These are phyloP conservation scores for Colletotrichum tamarilloi DNA, from an alignment of 2,329 filamentous ascomycete species.

Conservation along the genomic window DNA sequence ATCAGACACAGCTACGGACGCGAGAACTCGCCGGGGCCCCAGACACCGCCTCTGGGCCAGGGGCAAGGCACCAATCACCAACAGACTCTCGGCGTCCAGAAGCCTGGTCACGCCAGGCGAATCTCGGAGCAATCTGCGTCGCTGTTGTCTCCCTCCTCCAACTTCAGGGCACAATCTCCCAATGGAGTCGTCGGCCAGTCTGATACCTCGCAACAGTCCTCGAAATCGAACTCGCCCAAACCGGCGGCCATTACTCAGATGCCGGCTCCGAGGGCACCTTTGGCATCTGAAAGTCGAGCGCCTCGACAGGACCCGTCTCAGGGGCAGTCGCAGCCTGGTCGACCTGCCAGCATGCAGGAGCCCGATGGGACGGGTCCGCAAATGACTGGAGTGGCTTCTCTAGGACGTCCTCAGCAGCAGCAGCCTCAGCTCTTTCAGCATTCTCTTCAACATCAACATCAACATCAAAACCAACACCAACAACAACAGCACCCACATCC, in stretches of 20 bases:
- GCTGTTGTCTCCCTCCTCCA: not conserved
- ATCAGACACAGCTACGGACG: not conserved
- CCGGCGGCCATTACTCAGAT: not conserved
- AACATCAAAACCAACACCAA: not conserved
- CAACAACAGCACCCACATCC: not conserved
- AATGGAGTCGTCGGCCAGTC: not conserved
- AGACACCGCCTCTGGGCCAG: not conserved
- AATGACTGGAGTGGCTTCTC: not conserved
- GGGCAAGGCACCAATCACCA: not conserved
- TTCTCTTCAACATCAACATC: not conserved
- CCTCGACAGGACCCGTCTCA: not conserved
- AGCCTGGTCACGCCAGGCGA: not conserved
- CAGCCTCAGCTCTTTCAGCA: not conserved
- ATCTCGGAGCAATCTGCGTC: constrained; percentile 4
- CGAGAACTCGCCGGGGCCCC: not conserved
- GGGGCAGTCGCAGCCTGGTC: not conserved
- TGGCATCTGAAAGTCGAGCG: not conserved
- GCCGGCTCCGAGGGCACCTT: not conserved
- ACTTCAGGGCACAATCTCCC: constrained; percentile 3
- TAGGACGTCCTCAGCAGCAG: not conserved
- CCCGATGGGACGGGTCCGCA: not conserved
- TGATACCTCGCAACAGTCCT: constrained; percentile 4
- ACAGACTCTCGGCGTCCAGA: constrained; percentile 5
- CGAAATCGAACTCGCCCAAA: constrained; percentile 5
- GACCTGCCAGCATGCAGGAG: not conserved